Conservation (phyloP, 345 rosid genomes). For the Lepidium sativum region DNA sequence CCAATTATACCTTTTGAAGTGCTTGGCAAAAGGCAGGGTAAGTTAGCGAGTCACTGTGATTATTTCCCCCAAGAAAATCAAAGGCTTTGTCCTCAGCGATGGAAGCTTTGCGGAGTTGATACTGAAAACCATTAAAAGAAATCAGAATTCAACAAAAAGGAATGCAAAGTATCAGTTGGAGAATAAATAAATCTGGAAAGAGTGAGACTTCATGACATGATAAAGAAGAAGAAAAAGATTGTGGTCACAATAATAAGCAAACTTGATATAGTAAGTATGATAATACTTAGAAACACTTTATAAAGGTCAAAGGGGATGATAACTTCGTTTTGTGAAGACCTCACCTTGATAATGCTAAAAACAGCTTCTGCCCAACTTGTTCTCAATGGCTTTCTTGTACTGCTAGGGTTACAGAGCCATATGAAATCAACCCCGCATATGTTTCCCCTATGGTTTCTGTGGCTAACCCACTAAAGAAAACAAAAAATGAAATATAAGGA, state of each 20-base stretch:
- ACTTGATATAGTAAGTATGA: background rate
- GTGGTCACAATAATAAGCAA: background rate
- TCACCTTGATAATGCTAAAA: conserved; percentile 63
- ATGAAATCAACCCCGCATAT: conserved; percentile 98
- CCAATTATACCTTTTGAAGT: conserved; percentile 44
- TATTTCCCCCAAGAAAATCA: conserved; percentile 47
- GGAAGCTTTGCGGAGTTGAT: conserved; percentile 54
- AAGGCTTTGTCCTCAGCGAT: conserved; percentile 48
- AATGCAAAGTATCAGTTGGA: background rate
- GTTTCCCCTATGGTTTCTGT: conserved; percentile 89
- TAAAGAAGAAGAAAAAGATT: background rate
- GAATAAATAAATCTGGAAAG: background rate
- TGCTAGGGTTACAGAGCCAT: conserved; percentile 75
- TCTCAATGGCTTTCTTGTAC: conserved; percentile 45
- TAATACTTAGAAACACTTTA: background rate
- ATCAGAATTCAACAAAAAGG: background rate
- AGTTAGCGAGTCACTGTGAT: conserved; percentile 39
- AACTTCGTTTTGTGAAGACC: background rate
- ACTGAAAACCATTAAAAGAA: conserved; percentile 32
- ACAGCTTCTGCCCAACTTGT: conserved; percentile 68
- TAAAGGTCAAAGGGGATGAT: background rate
- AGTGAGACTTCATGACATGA: background rate
- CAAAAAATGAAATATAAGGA: background rate
- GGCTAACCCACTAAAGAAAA: conserved; percentile 82
- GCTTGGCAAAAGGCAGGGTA: conserved; percentile 58